Evolutionary conservation across 2,329 filamentous ascomycete genomes (phyloP).

Genomic region (Cytospora chrysosperma): DNA sequence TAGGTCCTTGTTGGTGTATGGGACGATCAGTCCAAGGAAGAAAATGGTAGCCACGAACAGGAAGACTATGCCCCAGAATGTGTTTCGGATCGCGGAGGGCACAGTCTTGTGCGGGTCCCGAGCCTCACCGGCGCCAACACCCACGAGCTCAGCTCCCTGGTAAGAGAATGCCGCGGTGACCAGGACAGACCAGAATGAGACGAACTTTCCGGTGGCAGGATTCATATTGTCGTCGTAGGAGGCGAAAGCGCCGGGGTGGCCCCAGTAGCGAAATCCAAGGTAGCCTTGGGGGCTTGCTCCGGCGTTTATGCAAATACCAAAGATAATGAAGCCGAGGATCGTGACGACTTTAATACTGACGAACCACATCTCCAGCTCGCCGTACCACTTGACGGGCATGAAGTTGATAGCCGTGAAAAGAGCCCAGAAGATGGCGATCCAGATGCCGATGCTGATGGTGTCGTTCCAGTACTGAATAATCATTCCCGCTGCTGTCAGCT

Average conservation of each 20-base stretch:
- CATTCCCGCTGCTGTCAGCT: conserved; percentile 69
- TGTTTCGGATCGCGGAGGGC: conserved; percentile 69
- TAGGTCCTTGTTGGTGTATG: conserved; percentile 58
- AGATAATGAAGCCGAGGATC: conserved; percentile 73
- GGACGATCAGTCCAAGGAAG: conserved; percentile 71
- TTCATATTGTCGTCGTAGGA: conserved; percentile 6
- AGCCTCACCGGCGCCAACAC: conserved; percentile 76
- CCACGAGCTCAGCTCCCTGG: conserved; percentile 74
- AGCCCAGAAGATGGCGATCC: conserved; percentile 72
- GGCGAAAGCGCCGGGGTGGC: conserved; percentile 66
- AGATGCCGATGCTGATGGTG: conserved; percentile 64
- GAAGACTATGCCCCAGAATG: conserved; percentile 71
- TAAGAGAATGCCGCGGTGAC: conserved; percentile 69
- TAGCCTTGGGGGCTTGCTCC: conserved; percentile 69
- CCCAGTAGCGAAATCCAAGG: conserved; percentile 73
- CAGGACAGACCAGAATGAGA: conserved; percentile 68
- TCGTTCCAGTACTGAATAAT: conserved; percentile 75
- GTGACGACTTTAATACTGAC: conserved; percentile 75
- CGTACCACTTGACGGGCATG: conserved; percentile 69
- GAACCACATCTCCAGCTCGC: conserved; percentile 78
- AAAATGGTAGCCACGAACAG: conserved; percentile 66
- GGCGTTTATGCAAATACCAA: conserved; percentile 72
- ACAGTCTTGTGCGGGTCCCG: conserved; percentile 70
- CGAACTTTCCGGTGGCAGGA: conserved; percentile 55
- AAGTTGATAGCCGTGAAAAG: conserved; percentile 69